These are phyloP conservation scores for Xylaria sp. DNA, from an alignment of 495 filamentous ascomycete genomes.

Conservation along the genomic window DNA sequence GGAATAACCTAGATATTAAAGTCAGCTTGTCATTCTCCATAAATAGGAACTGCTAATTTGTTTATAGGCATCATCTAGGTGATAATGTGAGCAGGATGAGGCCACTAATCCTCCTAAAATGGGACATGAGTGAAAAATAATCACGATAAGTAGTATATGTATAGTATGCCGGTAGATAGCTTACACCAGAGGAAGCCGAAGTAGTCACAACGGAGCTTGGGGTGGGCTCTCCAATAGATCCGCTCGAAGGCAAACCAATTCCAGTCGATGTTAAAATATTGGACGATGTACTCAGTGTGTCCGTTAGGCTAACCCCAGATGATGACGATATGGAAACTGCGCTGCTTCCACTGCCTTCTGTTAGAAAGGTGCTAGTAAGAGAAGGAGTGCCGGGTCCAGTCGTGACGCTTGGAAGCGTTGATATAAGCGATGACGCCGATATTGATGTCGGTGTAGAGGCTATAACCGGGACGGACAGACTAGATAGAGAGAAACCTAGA, in stretches of 20 bases:
- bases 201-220: not conserved
- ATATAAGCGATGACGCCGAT: not conserved
- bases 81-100: not conserved
- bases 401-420: not conserved
- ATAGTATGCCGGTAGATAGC: not conserved
- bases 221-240: not conserved
- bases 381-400: not conserved
- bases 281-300: not conserved
- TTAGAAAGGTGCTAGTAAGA: not conserved
- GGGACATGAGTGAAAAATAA: not conserved
- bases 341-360: constrained; percentile 10
- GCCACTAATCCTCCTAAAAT: not conserved
- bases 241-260: not conserved
- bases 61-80: not conserved
- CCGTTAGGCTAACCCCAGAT: constrained; percentile 4
- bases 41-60: not conserved
- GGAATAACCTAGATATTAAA: not conserved
- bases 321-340: not conserved
- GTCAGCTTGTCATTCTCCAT: not conserved
- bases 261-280: not conserved
- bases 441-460: not conserved
- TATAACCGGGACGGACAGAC: not conserved
- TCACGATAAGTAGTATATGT: not conserved
- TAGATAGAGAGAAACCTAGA: not conserved
- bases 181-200: constrained; percentile 12